Evolutionary conservation across 2,329 filamentous ascomycete genomes (phyloP), one percentile per base, ranked within the genome.

Genomic region (Pestalotiopsis sp.): DNA sequence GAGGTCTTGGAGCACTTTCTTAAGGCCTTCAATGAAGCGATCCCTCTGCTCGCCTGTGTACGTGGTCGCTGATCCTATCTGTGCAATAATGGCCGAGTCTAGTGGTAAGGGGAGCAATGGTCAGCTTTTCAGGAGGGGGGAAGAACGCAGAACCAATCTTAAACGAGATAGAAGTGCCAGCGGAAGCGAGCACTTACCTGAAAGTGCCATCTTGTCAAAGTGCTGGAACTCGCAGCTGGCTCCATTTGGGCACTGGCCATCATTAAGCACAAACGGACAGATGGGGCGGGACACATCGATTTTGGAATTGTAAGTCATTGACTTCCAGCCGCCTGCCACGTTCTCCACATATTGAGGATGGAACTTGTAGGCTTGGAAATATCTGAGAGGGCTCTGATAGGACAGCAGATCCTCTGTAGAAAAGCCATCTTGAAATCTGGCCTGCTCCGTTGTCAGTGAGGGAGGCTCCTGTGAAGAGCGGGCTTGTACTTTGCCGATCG

Each of bases 261-360:
- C 90, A 62, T 86, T 85, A 71, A 93, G 82, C 79, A 97, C 93
- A 75, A 89, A 91, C 49, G 90, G 91, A 80, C 96, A 99, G 63
- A 98, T 77, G 70, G 88, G 87, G 74, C 88, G 90, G 70, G 89
- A 85, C 27, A 90, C 86, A 78, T 98, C 90, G 80, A 99, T 97
- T 74, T 91, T 91, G 81, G 97, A 93, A 82, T 93, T 98, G 82
- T 95, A 98, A 58, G 95, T 98, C 83, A 97, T 86, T 72, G 96
- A 98, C 77, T 92, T 91, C 77, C 94, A 91, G 58, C 95, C 95
- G 71, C 91, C 92, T 67, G 88, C 79, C 68, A 97, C 90, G 68
- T 88, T 84, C 64, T 91, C 80, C 72, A 85, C 83, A 81, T 91
- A 98, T 65, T 88, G 85, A 39, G 93, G 93, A 77, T 98, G 95